A percentile compares a stretch with the other conserved stretches of the same genome.
Evolutionary conservation across 2,329 filamentous ascomycete species (phyloP).

Genomic region (Elsinoe ampelina): DNA sequence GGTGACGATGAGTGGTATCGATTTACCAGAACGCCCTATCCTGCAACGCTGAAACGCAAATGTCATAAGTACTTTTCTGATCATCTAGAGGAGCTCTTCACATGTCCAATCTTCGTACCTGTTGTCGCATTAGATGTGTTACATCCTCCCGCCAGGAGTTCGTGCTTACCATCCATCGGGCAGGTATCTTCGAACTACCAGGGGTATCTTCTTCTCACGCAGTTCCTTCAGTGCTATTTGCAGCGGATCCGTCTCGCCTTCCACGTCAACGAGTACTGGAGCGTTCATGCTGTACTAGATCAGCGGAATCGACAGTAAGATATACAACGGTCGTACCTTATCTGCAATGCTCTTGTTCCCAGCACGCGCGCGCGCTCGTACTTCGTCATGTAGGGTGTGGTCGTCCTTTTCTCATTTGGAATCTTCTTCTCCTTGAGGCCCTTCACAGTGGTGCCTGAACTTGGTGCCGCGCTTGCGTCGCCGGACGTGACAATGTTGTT

Average conservation of each 20-base stretch:
- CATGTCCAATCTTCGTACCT: conserved; percentile 99
- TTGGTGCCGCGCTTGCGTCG: conserved; percentile 42
- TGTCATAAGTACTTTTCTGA: background rate
- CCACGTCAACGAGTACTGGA: conserved; percentile 88
- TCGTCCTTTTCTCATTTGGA: conserved; percentile 74
- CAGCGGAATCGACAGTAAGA: conserved; percentile 17
- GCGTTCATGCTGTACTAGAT: conserved; percentile 71
- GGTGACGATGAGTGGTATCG: background rate
- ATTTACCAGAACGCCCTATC: background rate
- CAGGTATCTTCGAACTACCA: conserved; percentile 90
- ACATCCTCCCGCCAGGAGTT: background rate
- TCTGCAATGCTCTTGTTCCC: conserved; percentile 87
- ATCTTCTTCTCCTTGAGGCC: conserved; percentile 73
- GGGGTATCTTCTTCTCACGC: conserved; percentile 94
- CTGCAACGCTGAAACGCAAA: conserved; percentile 5
- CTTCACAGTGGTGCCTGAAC: conserved; percentile 46
- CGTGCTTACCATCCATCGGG: conserved; percentile 82
- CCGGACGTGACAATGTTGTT: conserved; percentile 40
- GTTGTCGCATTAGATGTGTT: conserved; percentile 9
- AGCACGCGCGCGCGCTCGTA: conserved; percentile 92
- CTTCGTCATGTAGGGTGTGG: conserved; percentile 98
- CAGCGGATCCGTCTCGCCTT: conserved; percentile 93
- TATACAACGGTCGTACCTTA: conserved; percentile 56
- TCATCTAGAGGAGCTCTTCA: conserved; percentile 67
- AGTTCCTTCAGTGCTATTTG: conserved; percentile 98